Percentiles rank a stretch among this genome's conserved stretches.
phyloP scores from a whole-genome alignment of 257 asterid species.

The Leonotis leonurus region DNA sequence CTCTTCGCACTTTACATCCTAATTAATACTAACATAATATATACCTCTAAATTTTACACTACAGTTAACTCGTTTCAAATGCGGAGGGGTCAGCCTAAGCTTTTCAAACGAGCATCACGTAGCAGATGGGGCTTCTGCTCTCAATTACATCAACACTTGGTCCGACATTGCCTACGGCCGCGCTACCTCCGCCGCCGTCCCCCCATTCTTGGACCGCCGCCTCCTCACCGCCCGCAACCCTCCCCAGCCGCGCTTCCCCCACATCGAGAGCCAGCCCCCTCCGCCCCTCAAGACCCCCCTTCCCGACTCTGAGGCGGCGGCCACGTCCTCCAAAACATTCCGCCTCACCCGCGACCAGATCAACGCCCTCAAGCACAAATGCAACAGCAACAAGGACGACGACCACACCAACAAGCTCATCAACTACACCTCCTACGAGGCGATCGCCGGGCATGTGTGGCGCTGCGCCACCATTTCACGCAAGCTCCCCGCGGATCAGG shows the following conservation, averaged over 20 bases:
- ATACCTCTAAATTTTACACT: too few species aligned
- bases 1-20: too few species aligned
- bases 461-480: constrained; percentile 52
- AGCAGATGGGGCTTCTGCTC: constrained; percentile 56
- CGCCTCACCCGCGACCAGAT: too few species aligned
- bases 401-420: too few species aligned
- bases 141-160: constrained; percentile 65
- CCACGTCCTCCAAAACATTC: too few species aligned
- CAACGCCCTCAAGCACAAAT: neutral
- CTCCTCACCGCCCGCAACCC: neutral
- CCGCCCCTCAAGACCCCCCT: constrained; percentile 31
- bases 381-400: too few species aligned
- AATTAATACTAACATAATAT: too few species aligned
- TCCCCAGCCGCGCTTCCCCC: too few species aligned
- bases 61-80: constrained; percentile 35
- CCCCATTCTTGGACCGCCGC: constrained; percentile 23
- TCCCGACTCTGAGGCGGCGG: too few species aligned
- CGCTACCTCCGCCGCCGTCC: constrained; percentile 19
- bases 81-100: constrained; percentile 69
- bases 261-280: too few species aligned
- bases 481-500: constrained; percentile 43
- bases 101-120: constrained; percentile 49
- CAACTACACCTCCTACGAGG: constrained; percentile 56
- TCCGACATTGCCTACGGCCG: constrained; percentile 56
- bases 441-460: constrained; percentile 68